Base-by-base conservation (phyloP, 2,329 filamentous ascomycete species). In the Meredithiella fracta region DNA sequence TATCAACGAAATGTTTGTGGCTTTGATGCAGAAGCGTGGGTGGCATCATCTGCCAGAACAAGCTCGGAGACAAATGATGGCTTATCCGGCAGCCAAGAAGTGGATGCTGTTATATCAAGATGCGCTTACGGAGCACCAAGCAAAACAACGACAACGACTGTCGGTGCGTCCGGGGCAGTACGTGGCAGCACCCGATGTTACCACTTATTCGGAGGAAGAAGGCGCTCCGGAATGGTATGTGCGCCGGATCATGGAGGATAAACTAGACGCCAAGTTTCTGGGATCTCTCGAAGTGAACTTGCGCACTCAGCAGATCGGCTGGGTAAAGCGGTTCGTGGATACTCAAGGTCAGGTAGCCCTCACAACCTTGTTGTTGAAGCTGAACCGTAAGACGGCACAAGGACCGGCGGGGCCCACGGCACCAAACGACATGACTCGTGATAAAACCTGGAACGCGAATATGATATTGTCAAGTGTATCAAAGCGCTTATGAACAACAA, bases 401-500 rank as follows among this genome's bases (percentile, higher is more conserved):
- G 86, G 86, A 3, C 85, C 86, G 1, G 78, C 81, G 2, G 34
- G 34, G 31, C 23, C 53, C 14, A 47, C 53, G 23, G 53, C 54
- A 4, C 77, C 79, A 23, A 78, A 80, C 3, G 73, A 78, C 44
- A 72, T 73, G 55, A 79, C 68, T 65, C 72, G 66, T 58, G 88
- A 94, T 63, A 88, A 85, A 86, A 91, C 65, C 74, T 92, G 52
- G 90, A 96, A 65, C 81, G 85, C 62, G 90, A 95, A 70, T 97
- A 97, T 67, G 92, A 97, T 66, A 95, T 98, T 60, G 81, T 95
- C 66, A 98, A 98, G 71, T 97, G 92, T 71, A 71, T 98, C 58
- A 97, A 97, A 73, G 89, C 90, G 31, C 71, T 97, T 58, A 94
- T 97, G 85, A 98, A 98, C 79, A 98, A 96, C 78, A 96, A 95